Evolutionary conservation across 768 basidiomycete genomes (phyloP), one percentile per base, ranked within the genome.

Genomic region (Hortiboletus campestris): DNA sequence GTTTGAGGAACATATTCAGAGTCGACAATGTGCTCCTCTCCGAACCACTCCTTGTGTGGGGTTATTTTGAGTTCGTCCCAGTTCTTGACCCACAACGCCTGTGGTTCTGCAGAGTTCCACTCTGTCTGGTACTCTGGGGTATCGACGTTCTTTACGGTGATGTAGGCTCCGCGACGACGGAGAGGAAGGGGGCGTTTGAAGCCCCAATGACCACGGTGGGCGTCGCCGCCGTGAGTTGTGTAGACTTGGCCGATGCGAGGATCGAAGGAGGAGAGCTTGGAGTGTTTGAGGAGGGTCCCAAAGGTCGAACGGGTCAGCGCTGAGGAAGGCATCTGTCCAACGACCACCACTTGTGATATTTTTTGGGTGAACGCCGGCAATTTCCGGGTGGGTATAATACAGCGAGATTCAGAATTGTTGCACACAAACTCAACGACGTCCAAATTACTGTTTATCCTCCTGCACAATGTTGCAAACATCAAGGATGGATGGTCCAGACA

Each of bases 401-500:
- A 78, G 22, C 40, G 19, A 4, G 9, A 10, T 6, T 10, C 11
- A n/a, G n/a, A n/a, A n/a, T 4, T 14, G 31, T 22, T 39, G 32
- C 54, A 49, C 58, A 25, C 6, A 25, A 63, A 74, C 67, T 64
- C 72, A 70, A 74, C 86, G 89, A 82, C 84, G 87, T 86, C 72
- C 80, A 86, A 90, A 91, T 91, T 91, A 82, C 89, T 83, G 75
- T 88, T 81, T 77, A 67, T 73, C 80, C 84, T 79, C 75, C 72
- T 69, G 71, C 75, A 63, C 67, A 65, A 4, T 5, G 51, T 29
- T 53, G 63, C 64, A 58, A 66, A 64, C 64, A 58, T 62, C 67
- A 83, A 75, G 86, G 80, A 82, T 77, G 80, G 84, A 85, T 74
- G 81, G 89, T 86, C 89, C 89, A 91, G 89, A 91, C 89, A 91